phyloP scores from a whole-genome alignment of 305 asterid genomes.

The Solanum hybrid region DNA sequence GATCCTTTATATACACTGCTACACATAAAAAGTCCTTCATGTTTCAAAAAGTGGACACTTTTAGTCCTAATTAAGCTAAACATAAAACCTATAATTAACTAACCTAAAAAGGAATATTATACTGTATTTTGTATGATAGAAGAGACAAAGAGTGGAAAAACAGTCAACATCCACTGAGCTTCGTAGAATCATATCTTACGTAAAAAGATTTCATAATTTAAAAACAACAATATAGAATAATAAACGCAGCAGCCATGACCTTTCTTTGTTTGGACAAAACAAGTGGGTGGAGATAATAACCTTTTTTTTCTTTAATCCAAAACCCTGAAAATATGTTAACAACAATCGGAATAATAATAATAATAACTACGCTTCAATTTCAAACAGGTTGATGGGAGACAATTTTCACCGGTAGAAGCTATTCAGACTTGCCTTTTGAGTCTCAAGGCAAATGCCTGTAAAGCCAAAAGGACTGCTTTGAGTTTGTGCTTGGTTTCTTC shows the following conservation, averaged over 20 bases:
- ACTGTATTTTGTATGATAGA: neutral
- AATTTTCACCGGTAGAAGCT: neutral
- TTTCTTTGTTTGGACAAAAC: neutral
- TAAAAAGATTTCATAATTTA: neutral
- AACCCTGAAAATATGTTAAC: neutral
- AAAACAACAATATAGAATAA: neutral
- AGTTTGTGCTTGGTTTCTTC: constrained; percentile 36
- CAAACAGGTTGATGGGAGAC: neutral
- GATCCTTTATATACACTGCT: neutral
- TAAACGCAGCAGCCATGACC: neutral
- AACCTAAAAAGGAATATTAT: neutral
- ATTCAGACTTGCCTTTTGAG: constrained; percentile 33
- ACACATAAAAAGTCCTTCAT: neutral
- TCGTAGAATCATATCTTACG: neutral
- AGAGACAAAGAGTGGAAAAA: neutral
- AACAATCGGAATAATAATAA: neutral
- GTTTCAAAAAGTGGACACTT: neutral
- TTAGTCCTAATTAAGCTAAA: neutral
- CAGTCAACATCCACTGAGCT: neutral
- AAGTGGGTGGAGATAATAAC: neutral
- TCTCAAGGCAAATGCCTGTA: constrained; percentile 43
- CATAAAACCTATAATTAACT: neutral
- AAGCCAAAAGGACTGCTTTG: constrained; percentile 38
- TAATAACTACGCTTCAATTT: neutral
- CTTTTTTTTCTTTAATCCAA: neutral